Evolutionary conservation across 495 filamentous ascomycete species (phyloP).

Genomic region (Talaromyces stipitatus): DNA sequence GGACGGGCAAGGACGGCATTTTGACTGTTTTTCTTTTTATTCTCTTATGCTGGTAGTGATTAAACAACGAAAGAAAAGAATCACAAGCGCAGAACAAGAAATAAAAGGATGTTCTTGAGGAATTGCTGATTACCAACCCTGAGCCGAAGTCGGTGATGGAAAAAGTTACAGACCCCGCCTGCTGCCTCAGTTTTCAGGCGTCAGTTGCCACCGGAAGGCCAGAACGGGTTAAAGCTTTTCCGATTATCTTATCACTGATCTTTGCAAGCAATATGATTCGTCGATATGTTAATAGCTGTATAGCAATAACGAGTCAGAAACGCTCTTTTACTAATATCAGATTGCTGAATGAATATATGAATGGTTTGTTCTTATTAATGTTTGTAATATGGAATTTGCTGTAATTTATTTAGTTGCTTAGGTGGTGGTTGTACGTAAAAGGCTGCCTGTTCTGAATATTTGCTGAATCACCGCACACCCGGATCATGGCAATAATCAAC

Average conservation of each 20-base stretch:
- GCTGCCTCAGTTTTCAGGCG: background rate
- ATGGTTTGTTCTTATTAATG: too few relatives aligned
- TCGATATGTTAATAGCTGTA: background rate
- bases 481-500: too few relatives aligned
- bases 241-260: background rate
- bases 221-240: background rate
- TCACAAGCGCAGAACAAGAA: background rate
- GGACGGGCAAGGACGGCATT: constrained; percentile 29
- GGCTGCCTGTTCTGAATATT: too few relatives aligned
- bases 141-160: background rate
- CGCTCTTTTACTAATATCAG: background rate
- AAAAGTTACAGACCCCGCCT: background rate
- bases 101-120: background rate
- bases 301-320: background rate
- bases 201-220: background rate
- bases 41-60: background rate
- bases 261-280: background rate
- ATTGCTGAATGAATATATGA: too few relatives aligned
- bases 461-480: too few relatives aligned
- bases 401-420: too few relatives aligned
- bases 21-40: background rate
- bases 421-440: too few relatives aligned
- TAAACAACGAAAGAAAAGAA: background rate
- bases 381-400: too few relatives aligned
- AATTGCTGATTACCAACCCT: background rate